phyloP scores from a whole-genome alignment of 23 red algal species.

The Agarophyton chilense region DNA sequence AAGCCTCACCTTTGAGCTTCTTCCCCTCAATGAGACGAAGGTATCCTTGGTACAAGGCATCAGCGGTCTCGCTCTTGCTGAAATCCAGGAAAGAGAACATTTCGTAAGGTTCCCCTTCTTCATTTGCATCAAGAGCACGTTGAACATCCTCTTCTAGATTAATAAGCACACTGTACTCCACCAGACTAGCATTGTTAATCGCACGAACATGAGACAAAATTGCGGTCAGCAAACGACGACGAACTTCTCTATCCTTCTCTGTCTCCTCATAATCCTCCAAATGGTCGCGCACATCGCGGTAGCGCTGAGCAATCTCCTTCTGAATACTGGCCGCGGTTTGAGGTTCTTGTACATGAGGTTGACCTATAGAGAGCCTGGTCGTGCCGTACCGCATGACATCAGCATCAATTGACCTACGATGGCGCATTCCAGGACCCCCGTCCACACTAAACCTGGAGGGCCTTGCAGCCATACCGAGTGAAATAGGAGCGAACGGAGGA shows the following conservation, averaged over 20 bases:
- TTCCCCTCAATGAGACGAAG: slow-evolving; percentile 49
- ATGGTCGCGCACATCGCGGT: slow-evolving; percentile 4
- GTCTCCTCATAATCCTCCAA: slow-evolving; percentile 19
- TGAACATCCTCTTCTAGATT: slow-evolving; percentile 69
- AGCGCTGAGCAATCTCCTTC: slow-evolving; percentile 25
- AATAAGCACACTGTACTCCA: slow-evolving; percentile 51
- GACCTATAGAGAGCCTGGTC: slow-evolving; percentile 22
- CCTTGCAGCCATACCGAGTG: not conserved
- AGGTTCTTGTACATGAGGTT: slow-evolving; percentile 10
- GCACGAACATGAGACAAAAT: slow-evolving; percentile 69
- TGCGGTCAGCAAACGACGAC: slow-evolving; percentile 54
- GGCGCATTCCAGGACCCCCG: not conserved
- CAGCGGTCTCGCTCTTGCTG: not conserved
- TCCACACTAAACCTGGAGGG: slow-evolving; percentile 2
- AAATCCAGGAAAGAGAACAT: slow-evolving; percentile 66
- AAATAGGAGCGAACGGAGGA: not conserved
- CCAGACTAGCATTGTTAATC: slow-evolving; percentile 49
- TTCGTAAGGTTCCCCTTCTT: slow-evolving; percentile 54
- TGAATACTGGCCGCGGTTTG: slow-evolving; percentile 27
- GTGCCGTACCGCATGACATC: slow-evolving; percentile 40
- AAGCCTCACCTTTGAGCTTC: slow-evolving; percentile 38
- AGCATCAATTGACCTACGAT: slow-evolving; percentile 17
- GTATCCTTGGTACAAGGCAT: slow-evolving; percentile 13
- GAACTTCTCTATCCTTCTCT: slow-evolving; percentile 61
- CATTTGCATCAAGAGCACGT: slow-evolving; percentile 74